Conservation (phyloP, 2,329 filamentous ascomycete species). For the Aureobasidium uvarum region DNA sequence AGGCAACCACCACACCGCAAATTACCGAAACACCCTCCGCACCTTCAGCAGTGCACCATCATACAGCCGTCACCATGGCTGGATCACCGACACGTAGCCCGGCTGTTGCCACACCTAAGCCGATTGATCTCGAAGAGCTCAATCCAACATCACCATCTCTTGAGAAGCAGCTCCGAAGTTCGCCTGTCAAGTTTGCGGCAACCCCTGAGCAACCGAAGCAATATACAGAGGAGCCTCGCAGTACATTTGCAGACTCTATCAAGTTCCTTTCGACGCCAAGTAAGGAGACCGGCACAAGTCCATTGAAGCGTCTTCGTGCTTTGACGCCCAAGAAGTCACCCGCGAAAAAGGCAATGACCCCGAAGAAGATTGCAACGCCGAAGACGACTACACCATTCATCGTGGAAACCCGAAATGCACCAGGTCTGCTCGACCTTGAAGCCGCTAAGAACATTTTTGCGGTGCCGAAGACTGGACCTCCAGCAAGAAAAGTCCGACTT, state of each 20-base stretch:
- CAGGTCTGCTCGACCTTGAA: slow-evolving; percentile 26
- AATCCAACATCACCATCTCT: slow-evolving; percentile 32
- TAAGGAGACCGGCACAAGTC: slow-evolving; percentile 48
- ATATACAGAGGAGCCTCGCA: slow-evolving; percentile 27
- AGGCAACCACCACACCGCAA: slow-evolving; percentile 19
- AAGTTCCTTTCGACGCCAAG: slow-evolving; percentile 50
- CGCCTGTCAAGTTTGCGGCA: slow-evolving; percentile 19
- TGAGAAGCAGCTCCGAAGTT: slow-evolving; percentile 33
- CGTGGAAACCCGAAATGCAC: slow-evolving; percentile 30
- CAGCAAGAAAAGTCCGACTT: slow-evolving; percentile 55
- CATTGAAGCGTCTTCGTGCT: slow-evolving; percentile 41
- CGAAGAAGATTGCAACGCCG: slow-evolving; percentile 43
- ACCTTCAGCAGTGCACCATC: slow-evolving; percentile 1
- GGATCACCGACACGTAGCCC: slow-evolving; percentile 16
- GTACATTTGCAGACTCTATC: slow-evolving; percentile 41
- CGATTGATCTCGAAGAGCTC: slow-evolving; percentile 29
- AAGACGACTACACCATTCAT: slow-evolving; percentile 32
- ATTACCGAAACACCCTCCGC: slow-evolving; percentile 1
- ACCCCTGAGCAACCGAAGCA: slow-evolving; percentile 31
- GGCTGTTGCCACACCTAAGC: slow-evolving; percentile 15
- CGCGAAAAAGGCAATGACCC: slow-evolving; percentile 43
- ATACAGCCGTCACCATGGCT: slow-evolving; percentile 8
- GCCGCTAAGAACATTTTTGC: slow-evolving; percentile 34
- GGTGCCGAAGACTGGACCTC: slow-evolving; percentile 25
- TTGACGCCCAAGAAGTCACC: slow-evolving; percentile 37